These are phyloP conservation scores for Porcisia hertigi DNA, from an alignment of 208 protist genomes.

Conservation along the genomic window DNA sequence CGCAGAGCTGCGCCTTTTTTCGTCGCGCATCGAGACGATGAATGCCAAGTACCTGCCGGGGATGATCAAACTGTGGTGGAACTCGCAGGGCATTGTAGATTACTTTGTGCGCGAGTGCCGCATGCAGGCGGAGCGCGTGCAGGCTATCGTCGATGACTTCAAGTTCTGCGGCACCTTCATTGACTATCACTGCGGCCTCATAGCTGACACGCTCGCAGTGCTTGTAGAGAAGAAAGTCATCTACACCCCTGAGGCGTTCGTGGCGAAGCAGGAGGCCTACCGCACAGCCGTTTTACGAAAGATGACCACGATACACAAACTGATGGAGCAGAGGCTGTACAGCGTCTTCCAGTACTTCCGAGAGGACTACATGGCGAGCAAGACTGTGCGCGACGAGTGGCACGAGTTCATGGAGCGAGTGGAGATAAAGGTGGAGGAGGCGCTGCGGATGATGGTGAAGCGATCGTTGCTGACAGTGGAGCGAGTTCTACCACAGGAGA, in stretches of 20 bases:
- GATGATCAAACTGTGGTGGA: slow-evolving; percentile 95
- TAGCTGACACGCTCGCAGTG: slow-evolving; percentile 93
- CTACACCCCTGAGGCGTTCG: slow-evolving; percentile 90
- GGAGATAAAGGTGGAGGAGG: slow-evolving; percentile 94
- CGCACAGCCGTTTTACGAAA: slow-evolving; percentile 71
- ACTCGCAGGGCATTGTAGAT: slow-evolving; percentile 93
- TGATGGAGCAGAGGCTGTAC: slow-evolving; percentile 87
- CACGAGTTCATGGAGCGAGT: slow-evolving; percentile 89
- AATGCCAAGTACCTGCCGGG: slow-evolving; percentile 93
- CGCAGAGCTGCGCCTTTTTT: slow-evolving; percentile 95
- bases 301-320: slow-evolving; percentile 75
- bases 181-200: slow-evolving; percentile 86
- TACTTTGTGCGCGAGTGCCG: slow-evolving; percentile 95
- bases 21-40: slow-evolving; percentile 89
- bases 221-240: slow-evolving; percentile 95
- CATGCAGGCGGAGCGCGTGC: slow-evolving; percentile 80
- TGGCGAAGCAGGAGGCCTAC: slow-evolving; percentile 85
- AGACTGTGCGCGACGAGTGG: slow-evolving; percentile 92
- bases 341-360: slow-evolving; percentile 90
- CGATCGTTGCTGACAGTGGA: slow-evolving; percentile 93
- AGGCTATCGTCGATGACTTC: slow-evolving; percentile 93
- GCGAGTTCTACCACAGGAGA: slow-evolving; percentile 89
- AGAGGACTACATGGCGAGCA: slow-evolving; percentile 83
- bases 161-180: slow-evolving; percentile 91
- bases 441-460: slow-evolving; percentile 95